These are phyloP conservation scores for Curvularia verruculosa DNA, from an alignment of 2,329 filamentous ascomycete genomes.

Conservation along the genomic window DNA sequence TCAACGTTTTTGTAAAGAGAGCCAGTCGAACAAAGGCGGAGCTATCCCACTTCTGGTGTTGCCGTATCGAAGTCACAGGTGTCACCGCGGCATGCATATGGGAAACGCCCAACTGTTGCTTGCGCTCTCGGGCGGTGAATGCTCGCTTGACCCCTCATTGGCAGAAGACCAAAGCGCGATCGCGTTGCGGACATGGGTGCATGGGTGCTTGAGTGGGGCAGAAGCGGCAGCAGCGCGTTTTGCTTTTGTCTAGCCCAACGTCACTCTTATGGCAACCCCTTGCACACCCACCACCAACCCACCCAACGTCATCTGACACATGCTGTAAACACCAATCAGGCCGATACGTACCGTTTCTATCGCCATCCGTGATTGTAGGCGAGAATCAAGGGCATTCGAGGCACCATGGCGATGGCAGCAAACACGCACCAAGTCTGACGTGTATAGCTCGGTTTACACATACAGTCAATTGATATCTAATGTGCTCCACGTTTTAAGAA, in stretches of 20 bases:
- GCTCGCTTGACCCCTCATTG: slow-evolving; percentile 18
- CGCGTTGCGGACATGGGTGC: slow-evolving; percentile 22
- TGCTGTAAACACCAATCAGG: background rate
- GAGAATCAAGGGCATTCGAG: background rate
- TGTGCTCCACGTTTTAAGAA: slow-evolving; percentile 6
- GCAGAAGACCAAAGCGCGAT: slow-evolving; percentile 21
- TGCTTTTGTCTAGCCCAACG: slow-evolving; percentile 24
- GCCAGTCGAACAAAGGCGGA: background rate
- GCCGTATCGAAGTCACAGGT: background rate
- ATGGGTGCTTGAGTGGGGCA: slow-evolving; percentile 4
- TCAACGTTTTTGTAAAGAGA: background rate
- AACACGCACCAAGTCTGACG: slow-evolving; percentile 3
- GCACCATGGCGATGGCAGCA: background rate
- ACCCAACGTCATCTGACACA: slow-evolving; percentile 4
- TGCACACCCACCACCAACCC: slow-evolving; percentile 11
- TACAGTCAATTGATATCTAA: slow-evolving; percentile 12
- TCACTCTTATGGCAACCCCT: slow-evolving; percentile 22
- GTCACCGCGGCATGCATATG: too few species aligned
- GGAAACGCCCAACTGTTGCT: background rate
- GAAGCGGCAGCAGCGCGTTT: slow-evolving; percentile 17
- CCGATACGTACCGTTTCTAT: background rate
- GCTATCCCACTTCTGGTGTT: background rate
- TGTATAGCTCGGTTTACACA: slow-evolving; percentile 12
- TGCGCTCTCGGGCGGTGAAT: background rate
- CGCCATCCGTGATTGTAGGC: background rate